These are phyloP conservation scores for Pichia norvegensis DNA, from an alignment of 1,139 yeast genomes.

Conservation along the genomic window DNA sequence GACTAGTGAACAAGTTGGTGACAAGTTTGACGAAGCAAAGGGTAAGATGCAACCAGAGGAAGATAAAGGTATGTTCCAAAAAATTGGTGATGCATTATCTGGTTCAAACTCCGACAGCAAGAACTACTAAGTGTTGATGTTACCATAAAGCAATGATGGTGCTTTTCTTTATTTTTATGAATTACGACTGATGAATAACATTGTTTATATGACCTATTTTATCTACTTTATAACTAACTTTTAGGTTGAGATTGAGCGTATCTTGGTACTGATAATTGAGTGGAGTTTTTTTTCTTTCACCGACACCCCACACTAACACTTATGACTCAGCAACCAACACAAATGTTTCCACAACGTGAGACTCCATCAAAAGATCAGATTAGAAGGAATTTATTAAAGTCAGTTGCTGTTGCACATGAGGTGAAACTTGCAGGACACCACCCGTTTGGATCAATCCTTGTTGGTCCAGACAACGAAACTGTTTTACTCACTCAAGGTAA, in stretches of 20 bases:
- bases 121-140: not conserved
- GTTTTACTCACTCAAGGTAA: slow-evolving; percentile 23
- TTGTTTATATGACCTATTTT: no score
- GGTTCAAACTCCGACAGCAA: slow-evolving; percentile 6
- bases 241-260: not conserved
- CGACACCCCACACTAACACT: no score
- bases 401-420: slow-evolving; percentile 16
- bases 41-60: slow-evolving; percentile 50
- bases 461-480: slow-evolving; percentile 21
- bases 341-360: slow-evolving; percentile 16
- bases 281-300: no score
- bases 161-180: not conserved
- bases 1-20: slow-evolving; percentile 64
- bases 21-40: slow-evolving; percentile 56
- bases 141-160: not conserved
- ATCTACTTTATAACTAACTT: not conserved
- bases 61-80: slow-evolving; percentile 64
- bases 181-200: not conserved
- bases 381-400: slow-evolving; percentile 10
- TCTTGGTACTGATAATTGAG: no score
- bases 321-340: no score
- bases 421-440: slow-evolving; percentile 22
- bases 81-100: slow-evolving; percentile 44
- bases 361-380: slow-evolving; percentile 12
- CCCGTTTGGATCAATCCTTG: slow-evolving; percentile 25